Evolutionary conservation across 164 flowering plant species (phyloP).

Genomic region (Macadamia tetraphylla): DNA sequence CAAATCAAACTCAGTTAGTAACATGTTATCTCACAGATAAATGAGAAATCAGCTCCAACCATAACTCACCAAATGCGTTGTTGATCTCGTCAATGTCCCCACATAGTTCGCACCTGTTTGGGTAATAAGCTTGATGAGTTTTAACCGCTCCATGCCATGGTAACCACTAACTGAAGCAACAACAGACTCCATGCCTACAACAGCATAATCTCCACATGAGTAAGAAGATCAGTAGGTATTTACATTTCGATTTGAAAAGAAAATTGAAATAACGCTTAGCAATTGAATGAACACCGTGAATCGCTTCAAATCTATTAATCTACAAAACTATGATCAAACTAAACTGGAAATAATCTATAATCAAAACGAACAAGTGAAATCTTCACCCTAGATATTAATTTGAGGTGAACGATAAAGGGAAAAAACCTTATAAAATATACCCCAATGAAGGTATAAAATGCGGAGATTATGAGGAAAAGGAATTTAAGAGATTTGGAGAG

Average conservation of each 20-base stretch:
- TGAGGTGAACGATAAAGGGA: neutral
- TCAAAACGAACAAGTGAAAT: neutral
- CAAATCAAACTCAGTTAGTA: neutral
- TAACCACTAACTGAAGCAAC: slow-evolving; percentile 90
- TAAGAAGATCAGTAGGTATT: neutral
- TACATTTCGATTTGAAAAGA: neutral
- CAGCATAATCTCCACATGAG: slow-evolving; percentile 9
- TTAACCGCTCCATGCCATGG: slow-evolving; percentile 69
- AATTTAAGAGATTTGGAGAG: neutral
- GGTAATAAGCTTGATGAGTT: slow-evolving; percentile 78
- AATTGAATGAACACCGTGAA: neutral
- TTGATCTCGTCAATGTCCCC: slow-evolving; percentile 57
- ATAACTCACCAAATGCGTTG: slow-evolving; percentile 73
- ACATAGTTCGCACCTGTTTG: slow-evolving; percentile 80
- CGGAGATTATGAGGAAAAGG: too few species aligned
- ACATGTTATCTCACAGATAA: neutral
- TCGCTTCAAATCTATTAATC: neutral
- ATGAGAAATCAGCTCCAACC: neutral
- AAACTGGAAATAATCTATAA: neutral
- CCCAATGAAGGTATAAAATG: neutral
- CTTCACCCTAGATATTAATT: neutral
- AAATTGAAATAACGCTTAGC: neutral
- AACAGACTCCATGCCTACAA: slow-evolving; percentile 64
- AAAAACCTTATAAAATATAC: neutral
- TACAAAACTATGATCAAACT: neutral